phyloP scores from a whole-genome alignment of 2,329 filamentous ascomycete genomes.

The Cladosporium colombiae region DNA sequence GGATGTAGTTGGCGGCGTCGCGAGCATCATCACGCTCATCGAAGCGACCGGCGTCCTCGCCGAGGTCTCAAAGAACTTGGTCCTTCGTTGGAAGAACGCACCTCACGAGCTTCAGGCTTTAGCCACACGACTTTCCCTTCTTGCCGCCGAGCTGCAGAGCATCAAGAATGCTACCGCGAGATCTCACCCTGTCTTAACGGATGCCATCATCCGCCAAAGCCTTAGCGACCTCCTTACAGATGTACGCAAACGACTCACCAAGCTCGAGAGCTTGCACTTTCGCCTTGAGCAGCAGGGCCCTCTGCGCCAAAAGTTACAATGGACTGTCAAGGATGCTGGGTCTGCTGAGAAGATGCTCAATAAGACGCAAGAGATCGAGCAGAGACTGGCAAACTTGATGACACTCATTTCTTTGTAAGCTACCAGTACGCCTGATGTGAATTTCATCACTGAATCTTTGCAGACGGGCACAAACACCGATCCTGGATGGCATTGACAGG shows the following conservation, averaged over 20 bases:
- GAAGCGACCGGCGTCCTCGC: not conserved
- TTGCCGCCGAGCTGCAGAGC: not conserved
- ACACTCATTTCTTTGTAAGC: conserved; percentile 1
- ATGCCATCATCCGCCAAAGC: conserved; percentile 6
- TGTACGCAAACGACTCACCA: not conserved
- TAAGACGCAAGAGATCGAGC: not conserved
- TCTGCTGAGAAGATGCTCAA: not conserved
- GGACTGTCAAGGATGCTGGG: conserved; percentile 9
- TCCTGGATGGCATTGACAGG: not conserved
- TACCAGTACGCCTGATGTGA: not conserved
- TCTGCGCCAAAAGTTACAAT: not conserved
- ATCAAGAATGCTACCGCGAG: not conserved
- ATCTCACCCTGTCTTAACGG: not conserved
- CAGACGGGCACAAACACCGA: not conserved
- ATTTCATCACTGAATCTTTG: not conserved
- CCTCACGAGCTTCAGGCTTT: not conserved
- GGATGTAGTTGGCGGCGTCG: conserved; percentile 7
- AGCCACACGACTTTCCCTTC: not conserved
- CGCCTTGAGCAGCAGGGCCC: not conserved
- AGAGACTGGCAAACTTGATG: conserved; percentile 4
- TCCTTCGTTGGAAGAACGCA: not conserved
- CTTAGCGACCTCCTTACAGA: not conserved
- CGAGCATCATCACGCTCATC: conserved; percentile 2
- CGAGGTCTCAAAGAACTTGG: not conserved
- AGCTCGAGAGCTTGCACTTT: conserved; percentile 5